These are phyloP conservation scores for Aspergillus uvarum DNA, from an alignment of 2,329 filamentous ascomycete species.

Conservation along the genomic window DNA sequence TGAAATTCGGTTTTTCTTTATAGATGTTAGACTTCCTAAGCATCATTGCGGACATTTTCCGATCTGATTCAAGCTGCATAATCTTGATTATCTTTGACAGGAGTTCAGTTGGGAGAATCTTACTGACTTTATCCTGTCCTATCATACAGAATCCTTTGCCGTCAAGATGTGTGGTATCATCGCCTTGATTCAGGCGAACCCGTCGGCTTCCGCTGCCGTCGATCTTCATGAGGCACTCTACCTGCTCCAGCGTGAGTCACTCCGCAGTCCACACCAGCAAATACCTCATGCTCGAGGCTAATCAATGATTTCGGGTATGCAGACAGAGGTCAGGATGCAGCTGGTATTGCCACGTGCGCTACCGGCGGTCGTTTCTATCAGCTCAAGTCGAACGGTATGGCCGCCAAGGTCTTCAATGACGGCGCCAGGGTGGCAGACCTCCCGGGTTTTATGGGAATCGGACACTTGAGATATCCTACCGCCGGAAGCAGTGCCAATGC, in stretches of 20 bases:
- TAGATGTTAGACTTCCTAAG: slow-evolving; percentile 53
- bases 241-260: slow-evolving; percentile 58
- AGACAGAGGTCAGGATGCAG: slow-evolving; percentile 82
- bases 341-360: slow-evolving; percentile 75
- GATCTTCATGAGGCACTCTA: slow-evolving; percentile 72
- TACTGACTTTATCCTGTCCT: slow-evolving; percentile 17
- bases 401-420: slow-evolving; percentile 78
- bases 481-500: slow-evolving; percentile 79
- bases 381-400: slow-evolving; percentile 88
- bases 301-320: slow-evolving; percentile 27
- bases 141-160: slow-evolving; percentile 23
- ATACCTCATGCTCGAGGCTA: slow-evolving; percentile 21
- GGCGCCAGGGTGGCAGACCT: slow-evolving; percentile 71
- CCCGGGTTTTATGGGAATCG: slow-evolving; percentile 82
- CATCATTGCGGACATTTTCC: slow-evolving; percentile 44
- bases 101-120: slow-evolving; percentile 11
- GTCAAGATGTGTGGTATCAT: slow-evolving; percentile 61
- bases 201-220: slow-evolving; percentile 53
- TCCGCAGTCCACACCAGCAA: neutral
- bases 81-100: slow-evolving; percentile 12
- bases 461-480: slow-evolving; percentile 85
- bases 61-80: slow-evolving; percentile 26
- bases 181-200: slow-evolving; percentile 60
- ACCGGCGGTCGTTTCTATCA: slow-evolving; percentile 79
- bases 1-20: slow-evolving; percentile 44